These are phyloP conservation scores for Chrysoporthe puriensis DNA, from an alignment of 2,329 filamentous ascomycete species.

Conservation along the genomic window DNA sequence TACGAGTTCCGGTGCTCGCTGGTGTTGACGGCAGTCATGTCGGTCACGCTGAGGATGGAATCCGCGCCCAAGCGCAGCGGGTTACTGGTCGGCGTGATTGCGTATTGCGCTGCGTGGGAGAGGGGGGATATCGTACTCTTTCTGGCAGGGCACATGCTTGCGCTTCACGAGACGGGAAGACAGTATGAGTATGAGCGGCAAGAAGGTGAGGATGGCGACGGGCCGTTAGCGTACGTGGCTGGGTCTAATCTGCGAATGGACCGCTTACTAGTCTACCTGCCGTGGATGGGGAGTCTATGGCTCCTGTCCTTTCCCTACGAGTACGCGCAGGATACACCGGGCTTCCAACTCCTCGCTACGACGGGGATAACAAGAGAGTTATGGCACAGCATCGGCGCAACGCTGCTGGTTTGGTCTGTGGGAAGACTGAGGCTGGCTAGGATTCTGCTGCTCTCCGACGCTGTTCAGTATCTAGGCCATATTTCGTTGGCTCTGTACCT, in stretches of 20 bases:
- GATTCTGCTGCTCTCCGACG: not conserved
- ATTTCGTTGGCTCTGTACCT: constrained; percentile 10
- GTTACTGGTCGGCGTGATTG: not conserved
- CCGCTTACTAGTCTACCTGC: not conserved
- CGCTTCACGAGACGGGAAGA: not conserved
- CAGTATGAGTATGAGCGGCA: not conserved
- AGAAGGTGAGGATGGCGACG: not conserved
- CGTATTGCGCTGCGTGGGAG: constrained; percentile 10
- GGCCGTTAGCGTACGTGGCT: not conserved
- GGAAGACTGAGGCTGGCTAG: not conserved
- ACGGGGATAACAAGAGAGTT: not conserved
- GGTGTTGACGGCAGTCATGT: constrained; percentile 8
- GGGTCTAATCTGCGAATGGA: too few species aligned
- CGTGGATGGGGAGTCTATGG: not conserved
- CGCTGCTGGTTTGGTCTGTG: constrained; percentile 6
- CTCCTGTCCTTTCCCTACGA: constrained; percentile 1
- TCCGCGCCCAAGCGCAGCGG: not conserved
- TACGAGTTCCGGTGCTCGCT: constrained; percentile 3
- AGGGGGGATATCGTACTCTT: constrained; percentile 7
- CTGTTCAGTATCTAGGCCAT: constrained; percentile 7
- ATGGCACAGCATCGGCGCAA: constrained; percentile 9
- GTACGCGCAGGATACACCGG: not conserved
- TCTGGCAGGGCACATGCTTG: constrained; percentile 6
- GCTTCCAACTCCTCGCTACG: constrained; percentile 1
- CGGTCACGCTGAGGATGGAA: constrained; percentile 1